Conservation (phyloP, 768 basidiomycete genomes). For the Pleurotus tuber-regium region DNA sequence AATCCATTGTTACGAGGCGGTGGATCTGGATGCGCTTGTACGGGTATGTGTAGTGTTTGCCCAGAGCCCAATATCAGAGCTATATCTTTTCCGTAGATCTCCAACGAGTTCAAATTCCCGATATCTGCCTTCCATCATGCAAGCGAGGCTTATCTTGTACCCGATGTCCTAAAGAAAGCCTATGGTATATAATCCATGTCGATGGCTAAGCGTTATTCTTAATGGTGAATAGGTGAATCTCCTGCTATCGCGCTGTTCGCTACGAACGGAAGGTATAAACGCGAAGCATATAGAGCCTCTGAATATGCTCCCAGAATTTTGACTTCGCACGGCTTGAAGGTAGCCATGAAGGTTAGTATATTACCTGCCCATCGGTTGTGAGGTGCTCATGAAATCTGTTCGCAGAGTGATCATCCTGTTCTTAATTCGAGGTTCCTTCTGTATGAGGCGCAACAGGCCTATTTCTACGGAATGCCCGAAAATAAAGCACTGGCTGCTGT, state of each 20-base stretch:
- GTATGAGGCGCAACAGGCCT: slow-evolving; percentile 83
- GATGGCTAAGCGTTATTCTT: not conserved
- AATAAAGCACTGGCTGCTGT: slow-evolving; percentile 73
- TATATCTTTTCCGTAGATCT: slow-evolving; percentile 36
- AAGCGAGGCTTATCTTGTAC: slow-evolving; percentile 84
- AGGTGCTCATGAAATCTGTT: not conserved
- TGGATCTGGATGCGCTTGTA: slow-evolving; percentile 69
- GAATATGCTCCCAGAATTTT: slow-evolving; percentile 76
- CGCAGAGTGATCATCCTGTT: slow-evolving; percentile 64
- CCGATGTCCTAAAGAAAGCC: slow-evolving; percentile 69
- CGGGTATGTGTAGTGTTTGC: slow-evolving; percentile 51
- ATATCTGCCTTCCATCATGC: slow-evolving; percentile 79
- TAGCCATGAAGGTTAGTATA: slow-evolving; percentile 65
- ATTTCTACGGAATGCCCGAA: slow-evolving; percentile 73
- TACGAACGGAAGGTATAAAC: slow-evolving; percentile 49
- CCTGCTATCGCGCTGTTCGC: slow-evolving; percentile 80
- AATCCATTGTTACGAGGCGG: slow-evolving; percentile 58
- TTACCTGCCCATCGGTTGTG: slow-evolving; percentile 6
- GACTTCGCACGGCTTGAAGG: slow-evolving; percentile 62
- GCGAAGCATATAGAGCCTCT: slow-evolving; percentile 76
- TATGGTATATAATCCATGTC: slow-evolving; percentile 40
- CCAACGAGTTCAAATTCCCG: slow-evolving; percentile 69
- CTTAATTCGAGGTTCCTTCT: slow-evolving; percentile 73
- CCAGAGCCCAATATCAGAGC: no score
- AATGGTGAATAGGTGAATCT: slow-evolving; percentile 40